Evolutionary conservation across 192 early-diverging fungal genomes (phyloP).

Genomic region (Gryganskiella cystojenkinii): DNA sequence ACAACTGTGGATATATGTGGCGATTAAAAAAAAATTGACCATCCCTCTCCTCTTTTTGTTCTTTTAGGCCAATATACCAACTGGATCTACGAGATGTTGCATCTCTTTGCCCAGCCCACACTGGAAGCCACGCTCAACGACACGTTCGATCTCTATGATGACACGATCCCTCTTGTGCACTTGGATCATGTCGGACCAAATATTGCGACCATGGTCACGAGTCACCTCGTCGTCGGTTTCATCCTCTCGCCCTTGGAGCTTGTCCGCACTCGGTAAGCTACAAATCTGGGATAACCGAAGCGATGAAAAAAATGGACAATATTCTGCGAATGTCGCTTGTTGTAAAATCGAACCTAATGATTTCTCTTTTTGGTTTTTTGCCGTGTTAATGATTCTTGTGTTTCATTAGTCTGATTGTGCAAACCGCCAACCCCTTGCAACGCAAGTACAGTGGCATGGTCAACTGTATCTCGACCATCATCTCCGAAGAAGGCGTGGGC

Average conservation of each 20-base stretch:
- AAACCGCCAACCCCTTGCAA: conserved; percentile 79
- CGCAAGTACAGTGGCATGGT: conserved; percentile 86
- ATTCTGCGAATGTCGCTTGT: background rate
- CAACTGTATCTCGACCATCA: conserved; percentile 80
- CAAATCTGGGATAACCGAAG: background rate
- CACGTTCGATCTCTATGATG: conserved; percentile 92
- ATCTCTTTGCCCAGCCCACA: conserved; percentile 83
- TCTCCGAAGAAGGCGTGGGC: conserved; percentile 77
- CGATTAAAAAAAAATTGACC: background rate
- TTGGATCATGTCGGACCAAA: conserved; percentile 73
- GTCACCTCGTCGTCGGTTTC: conserved; percentile 82
- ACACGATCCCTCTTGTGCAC: conserved; percentile 79
- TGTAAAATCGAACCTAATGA: background rate
- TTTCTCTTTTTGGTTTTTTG: background rate
- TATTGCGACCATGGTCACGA: conserved; percentile 78
- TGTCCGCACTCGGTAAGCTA: conserved; percentile 81
- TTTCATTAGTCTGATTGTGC: conserved; percentile 88
- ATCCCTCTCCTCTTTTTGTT: background rate
- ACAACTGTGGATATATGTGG: background rate
- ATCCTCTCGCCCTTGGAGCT: conserved; percentile 92
- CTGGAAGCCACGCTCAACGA: conserved; percentile 95
- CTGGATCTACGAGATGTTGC: conserved; percentile 82
- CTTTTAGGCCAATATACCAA: conserved; percentile 83
- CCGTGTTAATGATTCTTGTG: too few relatives aligned
- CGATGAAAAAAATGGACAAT: background rate